These are phyloP conservation scores for Skeletonema menzelii DNA, from an alignment of 108 stramenopile species.

Conservation along the genomic window DNA sequence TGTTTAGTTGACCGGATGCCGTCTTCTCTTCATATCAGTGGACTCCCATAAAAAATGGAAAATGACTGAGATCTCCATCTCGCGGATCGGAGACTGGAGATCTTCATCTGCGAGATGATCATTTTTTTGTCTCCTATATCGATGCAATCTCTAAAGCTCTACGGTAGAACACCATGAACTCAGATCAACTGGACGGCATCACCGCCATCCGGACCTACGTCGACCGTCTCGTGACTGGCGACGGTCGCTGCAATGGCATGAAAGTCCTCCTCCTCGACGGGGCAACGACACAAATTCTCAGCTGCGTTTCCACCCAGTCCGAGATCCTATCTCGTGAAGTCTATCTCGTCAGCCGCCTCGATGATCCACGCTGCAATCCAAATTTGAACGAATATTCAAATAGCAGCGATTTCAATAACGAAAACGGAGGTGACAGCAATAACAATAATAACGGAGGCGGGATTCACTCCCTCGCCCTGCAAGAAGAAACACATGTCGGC, in stretches of 20 bases:
- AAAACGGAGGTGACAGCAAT: conserved; percentile 6
- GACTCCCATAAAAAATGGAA: too few species aligned
- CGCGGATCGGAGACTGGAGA: too few species aligned
- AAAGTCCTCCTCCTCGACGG: conserved; percentile 94
- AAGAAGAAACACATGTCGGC: conserved; percentile 37
- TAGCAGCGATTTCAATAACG: neutral
- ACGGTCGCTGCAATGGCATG: conserved; percentile 83
- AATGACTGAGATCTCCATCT: too few species aligned
- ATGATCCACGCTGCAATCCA: conserved; percentile 43
- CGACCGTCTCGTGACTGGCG: conserved; percentile 86
- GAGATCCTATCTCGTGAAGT: conserved; percentile 88
- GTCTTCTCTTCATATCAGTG: too few species aligned
- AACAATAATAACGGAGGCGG: conserved; percentile 8
- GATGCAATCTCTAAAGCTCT: too few species aligned
- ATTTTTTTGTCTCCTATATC: too few species aligned
- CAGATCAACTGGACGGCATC: conserved; percentile 72
- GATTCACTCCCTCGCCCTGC: conserved; percentile 44
- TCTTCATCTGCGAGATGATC: too few species aligned
- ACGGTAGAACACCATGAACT: conserved; percentile 1
- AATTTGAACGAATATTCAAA: conserved; percentile 1
- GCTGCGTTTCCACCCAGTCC: conserved; percentile 88
- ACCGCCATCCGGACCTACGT: conserved; percentile 80
- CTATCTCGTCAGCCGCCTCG: conserved; percentile 79
- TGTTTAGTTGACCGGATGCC: too few species aligned
- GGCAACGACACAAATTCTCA: conserved; percentile 87